Evolutionary conservation across 169 alveolate species (phyloP), one percentile per base, ranked within the genome.

Genomic region (Eimeria maxima): DNA sequence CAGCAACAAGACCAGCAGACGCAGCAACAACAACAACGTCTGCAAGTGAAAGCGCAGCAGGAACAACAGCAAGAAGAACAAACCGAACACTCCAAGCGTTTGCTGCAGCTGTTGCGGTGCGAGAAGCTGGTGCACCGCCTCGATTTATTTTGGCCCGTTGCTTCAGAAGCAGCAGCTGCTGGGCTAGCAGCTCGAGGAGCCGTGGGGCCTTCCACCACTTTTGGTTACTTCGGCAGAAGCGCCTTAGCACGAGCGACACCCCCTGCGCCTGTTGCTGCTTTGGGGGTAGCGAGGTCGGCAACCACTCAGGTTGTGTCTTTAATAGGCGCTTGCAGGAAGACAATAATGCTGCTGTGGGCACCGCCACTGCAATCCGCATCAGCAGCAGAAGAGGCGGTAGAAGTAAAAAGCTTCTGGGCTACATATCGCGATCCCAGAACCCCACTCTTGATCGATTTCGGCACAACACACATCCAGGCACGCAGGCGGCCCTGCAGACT

Each of bases 371-470:
- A 18, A 3, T 45, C 27, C 50, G 27, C 69, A 55, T 78, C 45
- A 29, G 80, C 45, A 60, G n/a, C n/a, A n/a, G 80, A 8, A 42
- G 50, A 29, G 7, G 50, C 69, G 6, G 57, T 53, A 57, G 93
- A n/a, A 47, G 50, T 27, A 27, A 47, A 2, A 29, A 38, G 78
- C 16, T 55, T 16, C 18, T 84, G 92, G 92, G 74, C 57, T 57
- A 16, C 78, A 22, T 57, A 84, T 38, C 33, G 92, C 60, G 76
- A 29, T 38, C 92, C 78, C 47, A 5, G 22, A 13, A 38, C 45
- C 57, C 92, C 92, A 18, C 92, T 84, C n/a, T 38, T 84, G 44
- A 84, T 84, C 5, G 76, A 84, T 78, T 84, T 84, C 76, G 45
- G 55, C 13, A 84, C 57, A 24, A 84, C 76, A 5, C 92, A 84